Percentiles rank a stretch among this genome's conserved stretches.
Conservation (phyloP, 2,329 filamentous ascomycete species). For the Aureobasidium leucospermi region DNA sequence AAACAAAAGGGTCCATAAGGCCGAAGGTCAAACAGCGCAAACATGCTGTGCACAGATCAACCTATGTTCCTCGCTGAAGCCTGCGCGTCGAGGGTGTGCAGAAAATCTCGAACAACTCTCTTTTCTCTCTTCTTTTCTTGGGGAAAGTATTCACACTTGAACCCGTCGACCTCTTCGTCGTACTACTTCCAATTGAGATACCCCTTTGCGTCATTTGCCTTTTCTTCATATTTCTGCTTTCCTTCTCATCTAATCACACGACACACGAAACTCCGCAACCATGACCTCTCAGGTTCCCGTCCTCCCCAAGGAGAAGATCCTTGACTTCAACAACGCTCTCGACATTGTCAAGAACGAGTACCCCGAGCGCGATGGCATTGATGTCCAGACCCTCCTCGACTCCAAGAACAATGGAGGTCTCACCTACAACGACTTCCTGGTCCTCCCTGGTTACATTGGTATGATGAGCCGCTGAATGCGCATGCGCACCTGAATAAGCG, state of each 20-base stretch:
- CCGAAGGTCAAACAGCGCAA: conserved; percentile 5
- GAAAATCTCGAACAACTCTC: conserved; percentile 16
- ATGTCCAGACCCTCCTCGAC: conserved; percentile 80
- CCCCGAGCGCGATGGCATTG: conserved; percentile 72
- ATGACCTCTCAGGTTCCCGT: conserved; percentile 43
- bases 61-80: neutral
- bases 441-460: conserved; percentile 95
- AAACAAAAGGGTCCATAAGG: conserved; percentile 8
- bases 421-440: conserved; percentile 97
- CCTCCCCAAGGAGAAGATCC: conserved; percentile 46
- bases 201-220: conserved; percentile 12
- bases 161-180: conserved; percentile 11
- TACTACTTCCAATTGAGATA: conserved; percentile 13
- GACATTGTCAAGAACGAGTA: conserved; percentile 75
- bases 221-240: conserved; percentile 12
- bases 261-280: conserved; percentile 56
- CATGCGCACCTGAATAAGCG: conserved; percentile 18
- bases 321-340: conserved; percentile 69
- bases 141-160: conserved; percentile 34
- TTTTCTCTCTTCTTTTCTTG: conserved; percentile 37
- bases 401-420: conserved; percentile 86
- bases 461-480: conserved; percentile 20
- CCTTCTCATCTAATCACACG: conserved; percentile 36
- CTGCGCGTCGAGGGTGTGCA: conserved; percentile 6
- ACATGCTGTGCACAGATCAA: neutral